A percentile compares a stretch with the other conserved stretches of the same genome.
phyloP scores from a whole-genome alignment of 2,329 filamentous ascomycete species.

The Penicillium sp. region DNA sequence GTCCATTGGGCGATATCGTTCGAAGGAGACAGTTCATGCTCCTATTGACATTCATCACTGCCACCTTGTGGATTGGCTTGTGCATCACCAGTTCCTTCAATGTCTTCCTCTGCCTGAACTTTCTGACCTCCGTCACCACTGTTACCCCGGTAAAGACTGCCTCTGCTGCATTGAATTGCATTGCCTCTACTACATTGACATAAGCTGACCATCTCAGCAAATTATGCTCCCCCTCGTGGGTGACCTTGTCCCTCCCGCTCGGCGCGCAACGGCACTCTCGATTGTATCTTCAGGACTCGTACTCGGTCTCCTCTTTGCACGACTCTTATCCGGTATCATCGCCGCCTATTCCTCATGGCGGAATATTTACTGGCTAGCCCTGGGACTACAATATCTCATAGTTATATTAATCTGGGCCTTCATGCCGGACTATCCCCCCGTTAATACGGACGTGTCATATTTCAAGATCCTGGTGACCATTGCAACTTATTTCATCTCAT shows the following conservation, averaged over 20 bases:
- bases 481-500: constrained; percentile 62
- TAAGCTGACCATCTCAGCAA: too few species aligned
- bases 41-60: constrained; percentile 67
- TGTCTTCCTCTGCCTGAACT: constrained; percentile 71
- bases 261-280: constrained; percentile 70
- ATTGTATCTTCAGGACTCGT: constrained; percentile 77
- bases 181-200: too few species aligned
- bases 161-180: too few species aligned
- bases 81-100: constrained; percentile 69
- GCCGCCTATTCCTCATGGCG: constrained; percentile 76
- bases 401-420: constrained; percentile 68
- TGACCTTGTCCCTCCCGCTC: constrained; percentile 72
- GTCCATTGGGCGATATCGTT: constrained; percentile 73
- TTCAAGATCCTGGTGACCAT: constrained; percentile 68
- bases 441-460: constrained; percentile 71
- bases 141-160: constrained; percentile 64
- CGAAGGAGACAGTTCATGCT: constrained; percentile 72
- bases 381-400: constrained; percentile 72
- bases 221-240: constrained; percentile 80
- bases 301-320: constrained; percentile 75
- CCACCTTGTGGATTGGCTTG: constrained; percentile 69
- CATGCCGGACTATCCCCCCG: constrained; percentile 80
- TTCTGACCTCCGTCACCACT: constrained; percentile 74
- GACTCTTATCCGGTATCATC: constrained; percentile 74
- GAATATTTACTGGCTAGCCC: constrained; percentile 76